Evolutionary conservation across 352 stramenopile species (phyloP).

Genomic region (Globisporangium yorkense): DNA sequence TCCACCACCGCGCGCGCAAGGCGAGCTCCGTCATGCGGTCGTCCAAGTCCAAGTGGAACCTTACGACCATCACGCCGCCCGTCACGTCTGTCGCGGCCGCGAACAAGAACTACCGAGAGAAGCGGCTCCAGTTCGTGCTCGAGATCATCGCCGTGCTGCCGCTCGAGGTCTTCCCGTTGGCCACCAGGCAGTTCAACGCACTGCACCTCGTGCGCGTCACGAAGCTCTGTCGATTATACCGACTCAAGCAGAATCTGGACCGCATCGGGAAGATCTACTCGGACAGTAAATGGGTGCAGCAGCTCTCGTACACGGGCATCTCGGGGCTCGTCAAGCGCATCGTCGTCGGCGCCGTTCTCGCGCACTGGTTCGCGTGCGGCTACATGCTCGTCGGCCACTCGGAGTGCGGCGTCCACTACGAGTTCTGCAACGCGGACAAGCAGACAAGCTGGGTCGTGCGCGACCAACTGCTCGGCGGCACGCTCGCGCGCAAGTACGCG

Average conservation of each 20-base stretch:
- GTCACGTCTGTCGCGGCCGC: slow-evolving; percentile 12
- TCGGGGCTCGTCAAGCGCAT: slow-evolving; percentile 42
- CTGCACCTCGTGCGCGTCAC: slow-evolving; percentile 53
- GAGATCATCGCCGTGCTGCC: slow-evolving; percentile 49
- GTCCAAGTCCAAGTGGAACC: slow-evolving; percentile 40
- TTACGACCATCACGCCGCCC: slow-evolving; percentile 27
- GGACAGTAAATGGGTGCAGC: slow-evolving; percentile 32
- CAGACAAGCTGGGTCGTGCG: slow-evolving; percentile 59
- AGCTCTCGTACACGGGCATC: slow-evolving; percentile 54
- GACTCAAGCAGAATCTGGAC: slow-evolving; percentile 27
- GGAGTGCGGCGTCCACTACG: slow-evolving; percentile 45
- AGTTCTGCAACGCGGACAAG: slow-evolving; percentile 30
- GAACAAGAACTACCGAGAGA: slow-evolving; percentile 16
- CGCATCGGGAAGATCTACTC: slow-evolving; percentile 49
- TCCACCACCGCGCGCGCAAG: slow-evolving; percentile 23
- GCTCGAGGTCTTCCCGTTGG: slow-evolving; percentile 41
- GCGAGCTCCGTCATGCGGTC: slow-evolving; percentile 11
- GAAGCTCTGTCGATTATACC: slow-evolving; percentile 58
- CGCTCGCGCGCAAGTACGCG: slow-evolving; percentile 39
- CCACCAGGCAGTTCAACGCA: slow-evolving; percentile 31
- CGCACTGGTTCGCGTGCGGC: slow-evolving; percentile 54
- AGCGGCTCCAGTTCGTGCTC: slow-evolving; percentile 35
- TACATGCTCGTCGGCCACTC: slow-evolving; percentile 68
- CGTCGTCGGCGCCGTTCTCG: slow-evolving; percentile 21
- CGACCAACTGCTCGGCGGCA: slow-evolving; percentile 40